phyloP scores from a whole-genome alignment of 73 alveolate species.

The Paramecium sonneborni region DNA sequence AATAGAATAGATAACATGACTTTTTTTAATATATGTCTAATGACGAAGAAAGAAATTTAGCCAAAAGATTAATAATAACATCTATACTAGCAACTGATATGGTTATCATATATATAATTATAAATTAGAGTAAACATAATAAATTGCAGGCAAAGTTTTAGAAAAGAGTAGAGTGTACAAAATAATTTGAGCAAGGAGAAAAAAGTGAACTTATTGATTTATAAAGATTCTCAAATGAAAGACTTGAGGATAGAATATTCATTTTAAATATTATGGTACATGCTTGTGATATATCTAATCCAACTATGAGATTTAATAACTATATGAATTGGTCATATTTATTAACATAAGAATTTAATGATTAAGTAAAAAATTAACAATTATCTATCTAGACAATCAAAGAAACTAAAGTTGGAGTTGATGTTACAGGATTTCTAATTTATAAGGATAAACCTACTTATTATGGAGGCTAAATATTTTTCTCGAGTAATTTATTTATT shows the following conservation, averaged over 20 bases:
- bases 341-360: constrained; percentile 56
- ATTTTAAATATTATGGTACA: constrained; percentile 61
- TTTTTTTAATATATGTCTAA: constrained; percentile 10
- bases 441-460: constrained; percentile 48
- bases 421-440: constrained; percentile 54
- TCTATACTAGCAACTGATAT: constrained; percentile 64
- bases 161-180: constrained; percentile 57
- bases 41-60: constrained; percentile 20
- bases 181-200: constrained; percentile 15
- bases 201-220: constrained; percentile 25
- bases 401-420: constrained; percentile 53
- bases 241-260: constrained; percentile 52
- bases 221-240: constrained; percentile 42
- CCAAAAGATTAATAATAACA: constrained; percentile 55
- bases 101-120: not conserved
- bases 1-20: constrained; percentile 39
- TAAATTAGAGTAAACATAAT: constrained; percentile 49
- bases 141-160: constrained; percentile 16
- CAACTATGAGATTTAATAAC: constrained; percentile 45
- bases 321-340: constrained; percentile 69
- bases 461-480: constrained; percentile 56
- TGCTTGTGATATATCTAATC: constrained; percentile 67
- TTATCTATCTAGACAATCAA: constrained; percentile 53
- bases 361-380: constrained; percentile 7
- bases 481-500: constrained; percentile 12